Evolutionary conservation across 2,329 filamentous ascomycete species (phyloP), one percentile per base, ranked within the genome.

Genomic region (Gliomastix tumulicola): DNA sequence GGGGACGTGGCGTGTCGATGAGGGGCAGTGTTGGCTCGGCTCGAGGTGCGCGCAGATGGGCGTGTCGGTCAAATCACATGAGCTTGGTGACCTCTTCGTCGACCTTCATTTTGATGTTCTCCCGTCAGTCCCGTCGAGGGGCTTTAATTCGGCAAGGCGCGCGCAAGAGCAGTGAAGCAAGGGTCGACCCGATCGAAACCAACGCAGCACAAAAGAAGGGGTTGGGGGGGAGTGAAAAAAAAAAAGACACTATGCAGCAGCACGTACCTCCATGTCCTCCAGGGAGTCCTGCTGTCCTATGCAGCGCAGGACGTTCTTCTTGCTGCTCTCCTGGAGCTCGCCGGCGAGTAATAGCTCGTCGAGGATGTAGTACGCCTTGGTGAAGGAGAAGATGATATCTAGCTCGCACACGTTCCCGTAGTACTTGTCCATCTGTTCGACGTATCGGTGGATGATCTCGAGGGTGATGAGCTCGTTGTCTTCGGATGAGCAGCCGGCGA

Each of bases 371-470:
- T 98, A 98, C 41, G 92, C 92, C 65, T 98, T 98, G 51, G 95
- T 94, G 63, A 98, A 98, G 60, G 95, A 97, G 77, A 98, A 98
- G 62, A 98, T 98, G 65, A 97, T 96, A 62, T 97, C 89, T 46
- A 98, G 78, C 69, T 98, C 92, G 80, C 92, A 98, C 41, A 98
- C 92, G 62, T 98, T 98, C 63, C 92, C 92, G 63, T 97, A 98
- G 71, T 98, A 98, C 64, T 98, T 98, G 74, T 98, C 92, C 92
- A 98, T 98, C 68, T 98, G 92, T 65, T 98, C 92, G 57, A 98
- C 92, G 61, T 98, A 98, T 65, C 92, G 88, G 64, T 98, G 92
- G 54, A 98, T 94, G 57, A 98, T 88, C 64, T 98, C 92, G 57
- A 98, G 87, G 18, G 88, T 95, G 60, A 97, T 96, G 56, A 98